Evolutionary conservation across 176 grass and related monocot species (phyloP), one percentile per base, ranked within the genome.

Genomic region (Rhynchospora pubera): DNA sequence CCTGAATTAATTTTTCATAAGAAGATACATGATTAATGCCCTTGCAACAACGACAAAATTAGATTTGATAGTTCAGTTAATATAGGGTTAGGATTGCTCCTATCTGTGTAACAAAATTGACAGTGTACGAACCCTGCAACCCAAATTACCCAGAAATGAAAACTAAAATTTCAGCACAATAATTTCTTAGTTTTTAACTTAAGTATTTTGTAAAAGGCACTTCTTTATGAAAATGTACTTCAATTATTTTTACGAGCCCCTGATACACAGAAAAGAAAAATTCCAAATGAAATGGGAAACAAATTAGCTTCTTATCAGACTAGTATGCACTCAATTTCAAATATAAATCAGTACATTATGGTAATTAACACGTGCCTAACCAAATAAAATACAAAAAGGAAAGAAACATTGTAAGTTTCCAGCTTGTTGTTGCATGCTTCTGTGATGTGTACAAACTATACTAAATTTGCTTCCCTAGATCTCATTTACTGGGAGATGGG

Each of bases 1-100:
- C 89, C 96, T 98, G 73, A 51, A 65, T 64, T 47, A 16, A 46
- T 12, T 62, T 61, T 80, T 80, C 19, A 80, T 46, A 45, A 39
- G 43, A 55, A 62, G 32, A 80, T 11, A 62, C 46, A 16, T 76
- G 13, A 66, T 23, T 1, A 24, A 0, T 5, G 2, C 7, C 30
- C 32, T 21, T 53, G 13, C 3, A 26, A 80, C 43, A 46, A 11
- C 32, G 43, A 44, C 11, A 18, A 21, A 60, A 10, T 6, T 16
- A 62, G 7, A 80, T 62, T 21, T 80, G 30, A 58, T 52, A 62
- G 9, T 62, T 60, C 79, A 65, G 23, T 50, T 62, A 18, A 65
- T 55, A 52, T 75, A 53, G 47, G 6, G 13, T 76, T 32, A 55
- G 28, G 6, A 76, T 11, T 55, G 72, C 47, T 55, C 48, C 28